Evolutionary conservation across 805 yeast genomes (phyloP), one percentile per base, ranked within the genome.

Genomic region (Hagleromyces aurorensis): DNA sequence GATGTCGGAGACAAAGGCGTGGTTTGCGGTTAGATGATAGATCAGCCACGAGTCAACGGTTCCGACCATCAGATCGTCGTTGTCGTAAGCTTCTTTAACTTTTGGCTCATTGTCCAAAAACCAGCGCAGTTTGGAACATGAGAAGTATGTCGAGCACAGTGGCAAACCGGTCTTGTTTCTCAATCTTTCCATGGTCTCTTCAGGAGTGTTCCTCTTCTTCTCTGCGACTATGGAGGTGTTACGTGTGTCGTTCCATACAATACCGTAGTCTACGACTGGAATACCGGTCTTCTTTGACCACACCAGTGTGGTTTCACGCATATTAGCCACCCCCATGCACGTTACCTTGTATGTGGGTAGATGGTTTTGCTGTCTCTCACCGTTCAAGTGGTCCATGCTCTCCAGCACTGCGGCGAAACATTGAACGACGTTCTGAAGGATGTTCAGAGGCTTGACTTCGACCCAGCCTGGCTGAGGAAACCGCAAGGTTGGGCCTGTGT

Each of bases 171-270:
- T 78, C 43, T 70, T 72, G 42, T 69, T 64, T 46, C 72, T 67
- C 44, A 85, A 64, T 32, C 65, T 65, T 24, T 69, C 72, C 40
- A 81, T 69, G 28, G 65, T 66, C 18, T 70, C 76, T 24, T 64
- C 67, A 15, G 76, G 65, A 15, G 70, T 66, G 43, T 65, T 64
- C 34, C 65, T 61, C 44, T 69, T 70, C 52, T 79, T 65, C 41
- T 75, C 70, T 38, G 71, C 70, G 30, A 85, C 86, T 27, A 82
- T 69, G 12, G 67, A 73, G 7, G 81, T 61, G 22, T 94, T 89
- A 51, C 97, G 72, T 22, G 94, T 82, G 61, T 87, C 97, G 39
- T 89, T 83, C 97, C 97, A 87, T 20, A 87, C 94, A 55, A 87
- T 84, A 49, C 96, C 96, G 32, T 62, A 62, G 53, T 82, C 78